Percentiles rank a stretch among this genome's conserved stretches.
Evolutionary conservation across 108 stramenopile species (phyloP).

Genomic region (Phaeodactylum tricornutum): DNA sequence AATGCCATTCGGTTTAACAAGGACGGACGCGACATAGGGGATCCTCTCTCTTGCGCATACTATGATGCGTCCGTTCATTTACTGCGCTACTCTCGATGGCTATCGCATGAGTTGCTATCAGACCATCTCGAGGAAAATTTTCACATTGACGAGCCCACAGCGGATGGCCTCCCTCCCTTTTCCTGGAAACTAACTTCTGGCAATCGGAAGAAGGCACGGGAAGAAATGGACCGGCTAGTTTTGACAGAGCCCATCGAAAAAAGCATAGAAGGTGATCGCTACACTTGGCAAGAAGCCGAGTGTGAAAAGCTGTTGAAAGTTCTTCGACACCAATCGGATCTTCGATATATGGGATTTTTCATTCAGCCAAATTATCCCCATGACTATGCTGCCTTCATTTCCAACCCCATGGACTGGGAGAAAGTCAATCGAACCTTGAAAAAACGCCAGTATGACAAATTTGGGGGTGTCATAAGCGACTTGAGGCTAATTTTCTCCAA

Average conservation of each 20-base stretch:
- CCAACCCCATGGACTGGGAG: slow-evolving; percentile 80
- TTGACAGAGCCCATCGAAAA: slow-evolving; percentile 61
- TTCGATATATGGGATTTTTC: slow-evolving; percentile 61
- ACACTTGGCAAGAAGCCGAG: slow-evolving; percentile 69
- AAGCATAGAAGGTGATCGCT: slow-evolving; percentile 62
- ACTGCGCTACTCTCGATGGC: slow-evolving; percentile 72
- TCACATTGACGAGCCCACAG: slow-evolving; percentile 21
- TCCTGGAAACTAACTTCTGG: slow-evolving; percentile 61
- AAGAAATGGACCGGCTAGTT: slow-evolving; percentile 74
- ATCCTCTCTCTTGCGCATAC: slow-evolving; percentile 76
- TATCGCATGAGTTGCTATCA: slow-evolving; percentile 61
- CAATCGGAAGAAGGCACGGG: slow-evolving; percentile 54
- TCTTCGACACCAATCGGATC: slow-evolving; percentile 63
- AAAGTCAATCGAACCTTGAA: slow-evolving; percentile 46
- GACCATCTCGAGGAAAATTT: slow-evolving; percentile 36
- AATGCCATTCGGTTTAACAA: slow-evolving; percentile 79
- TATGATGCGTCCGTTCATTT: slow-evolving; percentile 80
- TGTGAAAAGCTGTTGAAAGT: slow-evolving; percentile 75
- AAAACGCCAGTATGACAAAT: slow-evolving; percentile 57
- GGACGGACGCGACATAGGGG: slow-evolving; percentile 71
- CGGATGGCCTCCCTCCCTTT: slow-evolving; percentile 31
- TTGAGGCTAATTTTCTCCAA: slow-evolving; percentile 77
- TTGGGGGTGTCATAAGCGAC: slow-evolving; percentile 60
- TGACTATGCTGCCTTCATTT: slow-evolving; percentile 72
- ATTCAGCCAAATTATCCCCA: slow-evolving; percentile 51